These are phyloP conservation scores for Paulownia fortunei DNA, from an alignment of 257 asterid genomes.

Conservation along the genomic window DNA sequence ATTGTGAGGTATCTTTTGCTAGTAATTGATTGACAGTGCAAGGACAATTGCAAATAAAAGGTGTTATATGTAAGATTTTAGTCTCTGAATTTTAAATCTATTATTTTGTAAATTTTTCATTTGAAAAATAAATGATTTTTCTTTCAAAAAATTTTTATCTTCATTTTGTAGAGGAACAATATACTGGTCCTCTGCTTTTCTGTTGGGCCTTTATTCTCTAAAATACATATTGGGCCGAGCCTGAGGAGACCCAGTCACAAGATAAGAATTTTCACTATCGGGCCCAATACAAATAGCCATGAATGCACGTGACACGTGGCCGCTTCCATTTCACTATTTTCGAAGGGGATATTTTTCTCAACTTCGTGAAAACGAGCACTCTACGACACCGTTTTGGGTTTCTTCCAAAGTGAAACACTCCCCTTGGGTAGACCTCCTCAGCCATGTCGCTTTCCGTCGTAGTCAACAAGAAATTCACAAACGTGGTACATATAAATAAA, in stretches of 20 bases:
- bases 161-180: too few species aligned
- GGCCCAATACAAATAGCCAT: neutral
- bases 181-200: too few species aligned
- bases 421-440: too few species aligned
- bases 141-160: too few species aligned
- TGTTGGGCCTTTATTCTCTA: neutral
- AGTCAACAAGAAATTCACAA: conserved; percentile 9
- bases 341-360: conserved; percentile 19
- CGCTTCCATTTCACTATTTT: conserved; percentile 22
- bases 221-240: neutral
- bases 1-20: neutral
- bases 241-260: neutral
- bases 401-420: neutral
- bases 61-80: too few species aligned
- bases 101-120: too few species aligned
- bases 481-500: neutral
- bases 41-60: too few species aligned
- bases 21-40: neutral
- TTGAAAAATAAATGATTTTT: too few species aligned
- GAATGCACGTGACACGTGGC: conserved; percentile 34
- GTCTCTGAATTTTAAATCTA: too few species aligned
- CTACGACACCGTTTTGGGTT: conserved; percentile 15
- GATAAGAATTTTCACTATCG: neutral
- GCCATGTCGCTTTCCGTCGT: neutral
- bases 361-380: neutral